Percentiles rank a stretch among this genome's conserved stretches.
These are phyloP conservation scores for Corchorus capsularis DNA, from an alignment of 345 rosid genomes.

Conservation along the genomic window DNA sequence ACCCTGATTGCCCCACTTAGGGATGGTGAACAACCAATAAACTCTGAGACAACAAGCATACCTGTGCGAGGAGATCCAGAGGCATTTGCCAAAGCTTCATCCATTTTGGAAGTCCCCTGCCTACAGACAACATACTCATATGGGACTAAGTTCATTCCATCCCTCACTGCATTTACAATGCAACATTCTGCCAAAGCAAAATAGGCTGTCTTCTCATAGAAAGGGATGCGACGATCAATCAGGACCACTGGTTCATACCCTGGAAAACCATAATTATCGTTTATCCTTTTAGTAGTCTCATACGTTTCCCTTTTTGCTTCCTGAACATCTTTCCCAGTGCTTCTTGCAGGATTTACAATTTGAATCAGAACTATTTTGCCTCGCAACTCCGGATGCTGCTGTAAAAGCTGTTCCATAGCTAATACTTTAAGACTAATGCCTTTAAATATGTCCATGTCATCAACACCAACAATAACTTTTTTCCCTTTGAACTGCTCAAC, in stretches of 20 bases:
- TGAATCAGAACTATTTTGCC: constrained; percentile 40
- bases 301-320: constrained; percentile 32
- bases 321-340: constrained; percentile 33
- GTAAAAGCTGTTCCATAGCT: constrained; percentile 44
- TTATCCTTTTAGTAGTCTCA: constrained; percentile 33
- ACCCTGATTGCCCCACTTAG: constrained; percentile 49
- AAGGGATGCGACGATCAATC: constrained; percentile 31
- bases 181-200: constrained; percentile 42
- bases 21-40: constrained; percentile 47
- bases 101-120: constrained; percentile 37
- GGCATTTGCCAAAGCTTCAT: constrained; percentile 36
- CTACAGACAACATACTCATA: constrained; percentile 42
- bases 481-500: constrained; percentile 34
- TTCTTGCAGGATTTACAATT: constrained; percentile 46
- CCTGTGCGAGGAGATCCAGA: constrained; percentile 22
- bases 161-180: constrained; percentile 46
- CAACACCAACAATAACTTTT: constrained; percentile 38
- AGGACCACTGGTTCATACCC: constrained; percentile 41
- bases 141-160: constrained; percentile 47
- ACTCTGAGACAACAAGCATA: constrained; percentile 50
- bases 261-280: constrained; percentile 34
- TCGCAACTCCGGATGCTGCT: constrained; percentile 33
- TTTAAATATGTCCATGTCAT: constrained; percentile 45
- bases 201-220: constrained; percentile 39
- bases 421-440: constrained; percentile 39